Conservation (phyloP, 163 green algal genomes). For the Volvox carteri region DNA sequence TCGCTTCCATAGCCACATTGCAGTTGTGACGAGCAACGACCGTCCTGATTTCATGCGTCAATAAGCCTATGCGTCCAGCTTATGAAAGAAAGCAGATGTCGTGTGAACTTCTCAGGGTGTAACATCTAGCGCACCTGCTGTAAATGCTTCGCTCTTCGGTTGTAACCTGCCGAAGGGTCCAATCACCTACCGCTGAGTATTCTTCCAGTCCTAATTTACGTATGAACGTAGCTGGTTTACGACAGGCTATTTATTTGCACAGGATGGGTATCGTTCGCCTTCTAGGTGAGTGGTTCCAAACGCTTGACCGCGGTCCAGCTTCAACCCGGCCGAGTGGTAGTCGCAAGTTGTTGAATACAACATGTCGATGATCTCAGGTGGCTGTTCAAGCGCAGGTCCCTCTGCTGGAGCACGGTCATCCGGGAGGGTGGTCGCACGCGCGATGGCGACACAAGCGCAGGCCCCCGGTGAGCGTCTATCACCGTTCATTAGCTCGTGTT, state of each 20-base stretch:
- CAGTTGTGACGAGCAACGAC: constrained; percentile 7
- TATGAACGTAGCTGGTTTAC: background rate
- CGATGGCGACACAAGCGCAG: background rate
- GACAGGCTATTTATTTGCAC: background rate
- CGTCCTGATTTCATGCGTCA: too few species aligned
- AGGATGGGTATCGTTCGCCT: constrained; percentile 2
- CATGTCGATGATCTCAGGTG: background rate
- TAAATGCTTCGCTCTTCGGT: constrained; percentile 1
- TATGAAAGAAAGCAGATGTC: too few species aligned
- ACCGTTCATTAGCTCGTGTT: too few species aligned
- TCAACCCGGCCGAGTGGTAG: background rate
- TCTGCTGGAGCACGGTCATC: background rate
- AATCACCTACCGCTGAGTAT: background rate
- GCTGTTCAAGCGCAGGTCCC: background rate
- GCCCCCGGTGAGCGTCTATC: too few species aligned
- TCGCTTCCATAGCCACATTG: background rate
- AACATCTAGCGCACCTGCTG: too few species aligned
- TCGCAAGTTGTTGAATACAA: background rate
- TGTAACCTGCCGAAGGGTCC: background rate
- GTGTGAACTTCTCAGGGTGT: too few species aligned
- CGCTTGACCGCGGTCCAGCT: background rate
- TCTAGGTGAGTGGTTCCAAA: constrained; percentile 20
- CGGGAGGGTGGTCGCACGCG: background rate
- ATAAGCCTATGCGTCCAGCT: too few species aligned
- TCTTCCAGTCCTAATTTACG: too few species aligned